A percentile compares a stretch with the other conserved stretches of the same genome.
phyloP scores from a whole-genome alignment of 2,329 filamentous ascomycete genomes.

The Aspergillus sp. region DNA sequence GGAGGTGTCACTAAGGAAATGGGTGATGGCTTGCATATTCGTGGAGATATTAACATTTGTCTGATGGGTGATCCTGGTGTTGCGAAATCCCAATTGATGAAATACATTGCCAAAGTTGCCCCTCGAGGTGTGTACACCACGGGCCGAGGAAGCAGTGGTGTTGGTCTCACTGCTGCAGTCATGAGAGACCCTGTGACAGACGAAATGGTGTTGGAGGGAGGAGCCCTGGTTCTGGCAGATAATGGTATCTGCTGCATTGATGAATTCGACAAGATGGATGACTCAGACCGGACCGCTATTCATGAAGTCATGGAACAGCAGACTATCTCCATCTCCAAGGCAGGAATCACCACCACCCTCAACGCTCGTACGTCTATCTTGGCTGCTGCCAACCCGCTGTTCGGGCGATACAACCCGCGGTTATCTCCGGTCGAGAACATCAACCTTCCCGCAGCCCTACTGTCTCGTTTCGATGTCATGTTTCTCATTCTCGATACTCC shows the following conservation, averaged over 20 bases:
- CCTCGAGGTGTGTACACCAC: constrained; percentile 83
- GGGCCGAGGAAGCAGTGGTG: constrained; percentile 71
- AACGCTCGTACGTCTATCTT: constrained; percentile 95
- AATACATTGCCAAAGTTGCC: constrained; percentile 97
- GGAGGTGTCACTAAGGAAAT: constrained; percentile 95
- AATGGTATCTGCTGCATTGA: constrained; percentile 79
- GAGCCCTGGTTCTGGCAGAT: constrained; percentile 69
- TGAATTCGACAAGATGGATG: constrained; percentile 82
- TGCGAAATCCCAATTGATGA: constrained; percentile 94
- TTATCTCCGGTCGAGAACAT: constrained; percentile 98
- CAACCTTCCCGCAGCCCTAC: constrained; percentile 91
- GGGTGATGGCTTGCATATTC: constrained; percentile 96
- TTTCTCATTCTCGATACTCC: constrained; percentile 96
- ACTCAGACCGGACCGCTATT: constrained; percentile 67
- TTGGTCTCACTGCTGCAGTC: constrained; percentile 73
- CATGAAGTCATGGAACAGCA: constrained; percentile 88
- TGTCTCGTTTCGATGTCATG: constrained; percentile 94
- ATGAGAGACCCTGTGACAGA: constrained; percentile 73
- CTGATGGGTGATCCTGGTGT: constrained; percentile 99
- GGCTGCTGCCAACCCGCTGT: constrained; percentile 91
- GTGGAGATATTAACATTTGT: constrained; percentile 97
- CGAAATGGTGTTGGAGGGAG: constrained; percentile 71
- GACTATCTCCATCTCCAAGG: constrained; percentile 77
- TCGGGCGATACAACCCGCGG: constrained; percentile 95
- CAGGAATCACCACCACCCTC: constrained; percentile 90